A percentile compares a stretch with the other conserved stretches of the same genome.
Conservation (phyloP, 129 eudicot genomes). For the Solidago caesia region DNA sequence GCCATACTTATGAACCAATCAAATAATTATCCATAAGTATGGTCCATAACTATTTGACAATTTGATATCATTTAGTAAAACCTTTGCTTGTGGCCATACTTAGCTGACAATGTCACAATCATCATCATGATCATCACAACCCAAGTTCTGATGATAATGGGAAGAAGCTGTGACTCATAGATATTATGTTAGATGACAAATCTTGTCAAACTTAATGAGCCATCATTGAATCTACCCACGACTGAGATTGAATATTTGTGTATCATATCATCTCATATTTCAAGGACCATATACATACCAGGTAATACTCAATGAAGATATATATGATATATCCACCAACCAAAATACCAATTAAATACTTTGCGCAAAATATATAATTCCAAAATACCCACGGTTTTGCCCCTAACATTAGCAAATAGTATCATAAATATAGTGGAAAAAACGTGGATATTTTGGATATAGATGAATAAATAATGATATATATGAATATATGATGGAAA, state of each 20-base stretch:
- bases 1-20: no score
- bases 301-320: not conserved
- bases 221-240: constrained; percentile 2
- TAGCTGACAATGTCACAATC: not conserved
- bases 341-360: constrained; percentile 20
- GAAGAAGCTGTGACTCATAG: no score
- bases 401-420: constrained; percentile 27
- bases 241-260: constrained; percentile 12
- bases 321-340: constrained; percentile 18
- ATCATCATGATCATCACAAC: not conserved
- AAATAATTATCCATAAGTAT: no score
- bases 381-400: constrained; percentile 92
- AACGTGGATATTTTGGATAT: constrained; percentile 79
- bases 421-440: constrained; percentile 34
- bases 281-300: constrained; percentile 1
- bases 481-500: not conserved
- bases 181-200: not conserved
- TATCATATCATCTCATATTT: constrained; percentile 13
- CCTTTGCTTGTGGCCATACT: no score
- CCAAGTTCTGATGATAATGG: no score
- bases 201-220: constrained; percentile 23
- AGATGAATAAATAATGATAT: constrained; percentile 8
- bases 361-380: constrained; percentile 12
- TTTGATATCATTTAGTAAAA: no score
- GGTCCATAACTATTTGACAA: no score